These are phyloP conservation scores for Colletotrichum kahawae DNA, from an alignment of 2,329 filamentous ascomycete species.

Conservation along the genomic window DNA sequence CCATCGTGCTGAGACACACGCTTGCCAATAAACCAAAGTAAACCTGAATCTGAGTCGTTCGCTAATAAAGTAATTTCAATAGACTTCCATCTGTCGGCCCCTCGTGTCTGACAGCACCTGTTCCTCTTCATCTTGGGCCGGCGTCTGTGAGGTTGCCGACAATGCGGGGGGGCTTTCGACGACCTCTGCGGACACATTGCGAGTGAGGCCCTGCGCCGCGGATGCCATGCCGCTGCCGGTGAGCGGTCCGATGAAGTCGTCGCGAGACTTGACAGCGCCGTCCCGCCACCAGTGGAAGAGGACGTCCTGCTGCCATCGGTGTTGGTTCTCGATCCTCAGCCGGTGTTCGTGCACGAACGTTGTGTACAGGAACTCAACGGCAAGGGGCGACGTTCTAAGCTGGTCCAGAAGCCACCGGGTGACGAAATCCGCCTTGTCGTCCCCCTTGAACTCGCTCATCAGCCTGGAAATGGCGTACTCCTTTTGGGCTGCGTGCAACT, in stretches of 20 bases:
- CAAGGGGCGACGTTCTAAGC: constrained; percentile 50
- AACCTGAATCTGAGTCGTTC: neutral
- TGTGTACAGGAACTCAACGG: constrained; percentile 47
- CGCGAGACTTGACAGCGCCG: constrained; percentile 9
- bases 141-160: neutral
- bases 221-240: constrained; percentile 2
- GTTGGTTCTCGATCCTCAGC: constrained; percentile 36
- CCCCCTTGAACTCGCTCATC: constrained; percentile 37
- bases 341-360: constrained; percentile 37
- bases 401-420: constrained; percentile 59
- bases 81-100: neutral
- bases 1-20: neutral
- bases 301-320: constrained; percentile 42
- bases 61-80: neutral
- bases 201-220: neutral
- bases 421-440: constrained; percentile 50
- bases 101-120: neutral
- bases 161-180: neutral
- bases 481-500: constrained; percentile 48
- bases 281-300: constrained; percentile 43
- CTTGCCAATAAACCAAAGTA: neutral
- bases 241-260: constrained; percentile 4
- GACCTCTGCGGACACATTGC: neutral
- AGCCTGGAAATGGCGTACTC: constrained; percentile 54
- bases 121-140: neutral